These are phyloP conservation scores for Metschnikowia bowlesiae DNA, from an alignment of 805 yeast genomes.

Conservation along the genomic window DNA sequence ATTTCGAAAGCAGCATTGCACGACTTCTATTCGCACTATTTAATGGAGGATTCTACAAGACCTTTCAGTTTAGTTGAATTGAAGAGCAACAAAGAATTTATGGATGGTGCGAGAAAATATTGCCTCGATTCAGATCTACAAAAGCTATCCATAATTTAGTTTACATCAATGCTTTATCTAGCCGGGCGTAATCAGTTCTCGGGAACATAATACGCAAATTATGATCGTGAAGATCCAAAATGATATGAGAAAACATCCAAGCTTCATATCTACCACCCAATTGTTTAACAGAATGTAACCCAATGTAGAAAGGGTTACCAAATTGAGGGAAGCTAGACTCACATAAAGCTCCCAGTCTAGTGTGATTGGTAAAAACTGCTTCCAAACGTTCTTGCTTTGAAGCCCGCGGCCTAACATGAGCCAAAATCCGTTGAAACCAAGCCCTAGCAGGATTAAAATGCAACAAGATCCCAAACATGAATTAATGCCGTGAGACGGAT, in stretches of 20 bases:
- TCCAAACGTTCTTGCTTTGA: background rate
- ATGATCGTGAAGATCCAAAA: conserved; percentile 7
- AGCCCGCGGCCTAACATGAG: conserved; percentile 17
- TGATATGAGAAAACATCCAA: conserved; percentile 19
- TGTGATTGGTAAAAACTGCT: conserved; percentile 16
- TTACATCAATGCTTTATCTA: background rate
- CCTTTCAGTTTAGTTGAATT: background rate
- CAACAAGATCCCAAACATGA: conserved; percentile 55
- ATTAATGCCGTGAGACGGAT: conserved; percentile 41
- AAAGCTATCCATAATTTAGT: background rate
- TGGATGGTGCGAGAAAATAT: background rate
- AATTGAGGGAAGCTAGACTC: conserved; percentile 25
- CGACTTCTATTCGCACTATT: background rate
- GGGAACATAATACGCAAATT: background rate
- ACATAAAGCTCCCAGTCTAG: conserved; percentile 21
- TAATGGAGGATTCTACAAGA: background rate
- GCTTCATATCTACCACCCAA: conserved; percentile 31
- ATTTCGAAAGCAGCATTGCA: background rate
- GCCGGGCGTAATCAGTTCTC: background rate
- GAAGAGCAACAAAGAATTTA: background rate
- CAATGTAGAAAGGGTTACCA: conserved; percentile 20
- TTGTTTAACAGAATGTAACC: conserved; percentile 27
- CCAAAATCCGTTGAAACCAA: conserved; percentile 44
- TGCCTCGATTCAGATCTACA: background rate
- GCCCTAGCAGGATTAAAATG: conserved; percentile 44